These are phyloP conservation scores for Chaetomidium leptoderma DNA, from an alignment of 495 filamentous ascomycete genomes.

Conservation along the genomic window DNA sequence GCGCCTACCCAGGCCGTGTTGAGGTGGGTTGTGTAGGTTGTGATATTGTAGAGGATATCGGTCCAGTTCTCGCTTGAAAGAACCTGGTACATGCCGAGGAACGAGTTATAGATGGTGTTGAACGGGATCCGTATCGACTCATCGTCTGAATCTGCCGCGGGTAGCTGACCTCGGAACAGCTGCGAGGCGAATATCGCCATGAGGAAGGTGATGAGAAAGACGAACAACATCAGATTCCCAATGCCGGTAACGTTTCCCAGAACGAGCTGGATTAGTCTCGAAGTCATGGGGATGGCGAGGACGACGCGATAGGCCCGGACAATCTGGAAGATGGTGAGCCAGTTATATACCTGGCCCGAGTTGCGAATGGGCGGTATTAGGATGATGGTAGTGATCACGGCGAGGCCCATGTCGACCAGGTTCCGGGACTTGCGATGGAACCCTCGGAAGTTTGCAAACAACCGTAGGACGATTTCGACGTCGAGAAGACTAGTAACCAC, in stretches of 20 bases:
- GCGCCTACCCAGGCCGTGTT: conserved; percentile 91
- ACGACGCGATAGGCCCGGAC: conserved; percentile 89
- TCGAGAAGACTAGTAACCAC: conserved; percentile 76
- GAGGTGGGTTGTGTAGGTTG: conserved; percentile 54
- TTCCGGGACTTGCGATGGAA: conserved; percentile 73
- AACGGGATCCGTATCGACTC: conserved; percentile 67
- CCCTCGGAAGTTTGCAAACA: conserved; percentile 69
- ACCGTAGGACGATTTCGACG: conserved; percentile 75
- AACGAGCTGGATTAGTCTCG: conserved; percentile 78
- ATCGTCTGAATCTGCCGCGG: conserved; percentile 51
- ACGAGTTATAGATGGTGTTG: conserved; percentile 86
- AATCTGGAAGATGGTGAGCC: conserved; percentile 92
- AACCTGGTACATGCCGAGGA: conserved; percentile 96
- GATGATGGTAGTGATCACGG: conserved; percentile 75
- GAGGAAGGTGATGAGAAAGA: conserved; percentile 91
- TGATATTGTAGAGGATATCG: conserved; percentile 75
- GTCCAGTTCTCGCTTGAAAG: conserved; percentile 99
- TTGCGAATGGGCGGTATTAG: conserved; percentile 76
- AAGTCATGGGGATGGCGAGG: conserved; percentile 78
- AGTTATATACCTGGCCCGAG: conserved; percentile 74
- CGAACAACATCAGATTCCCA: conserved; percentile 89
- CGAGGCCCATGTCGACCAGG: conserved; percentile 74
- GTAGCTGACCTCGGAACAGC: conserved; percentile 83
- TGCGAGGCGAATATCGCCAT: conserved; percentile 91
- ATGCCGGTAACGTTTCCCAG: conserved; percentile 90